Evolutionary conservation across 23 red algal genomes (phyloP), one percentile per base, ranked within the genome.

Genomic region (Pyropia haitanensis): DNA sequence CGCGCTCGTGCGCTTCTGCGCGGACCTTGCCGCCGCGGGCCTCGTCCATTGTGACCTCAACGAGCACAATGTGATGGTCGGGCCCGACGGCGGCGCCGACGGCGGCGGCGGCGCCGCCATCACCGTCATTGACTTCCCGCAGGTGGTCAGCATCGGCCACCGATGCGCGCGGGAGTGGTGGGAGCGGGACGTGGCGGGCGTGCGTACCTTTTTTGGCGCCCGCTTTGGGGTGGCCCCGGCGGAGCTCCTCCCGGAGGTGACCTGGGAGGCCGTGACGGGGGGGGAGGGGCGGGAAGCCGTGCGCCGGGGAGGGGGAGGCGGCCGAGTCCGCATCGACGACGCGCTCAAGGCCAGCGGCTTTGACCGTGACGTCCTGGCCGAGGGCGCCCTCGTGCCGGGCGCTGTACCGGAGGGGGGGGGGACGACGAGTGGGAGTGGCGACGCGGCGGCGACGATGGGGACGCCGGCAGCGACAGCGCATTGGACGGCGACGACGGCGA

Each of bases 11-110:
- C 27, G 72, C 8, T 46, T 46, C 13, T 46, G 39, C 8, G 39
- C 39, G 39, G 39, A 46, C 39, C 70, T 98, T 27, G 70, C 82
- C 12, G 25, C 54, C 17, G 53, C 72, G 19, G 94, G 94, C 1
- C 64, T 98, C 13, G 86, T 98, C 0, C 94, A 98, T 33, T 88
- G 94, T 52, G 94, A 98, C 62, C 75, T 98, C 58, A 98, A 98
- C 49, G 86, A 98, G 58, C 91, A 91, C 63, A 98, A 98, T 57
- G 72, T 98, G 10, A 64, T 98, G 49, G 64, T 91, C 19, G 68
- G 74, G 49, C 76, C 91, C 29, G 73, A 79, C 27, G 80, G 66
- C 1, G 39, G 39, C 4, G 39, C 1, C 8, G 80, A 67, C 1
- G 39, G 39, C 4, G 39, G 1, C 8, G 39, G 10, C 8, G 39